These are phyloP conservation scores for Talaromyces sp. DNA, from an alignment of 2,329 filamentous ascomycete genomes.

Conservation along the genomic window DNA sequence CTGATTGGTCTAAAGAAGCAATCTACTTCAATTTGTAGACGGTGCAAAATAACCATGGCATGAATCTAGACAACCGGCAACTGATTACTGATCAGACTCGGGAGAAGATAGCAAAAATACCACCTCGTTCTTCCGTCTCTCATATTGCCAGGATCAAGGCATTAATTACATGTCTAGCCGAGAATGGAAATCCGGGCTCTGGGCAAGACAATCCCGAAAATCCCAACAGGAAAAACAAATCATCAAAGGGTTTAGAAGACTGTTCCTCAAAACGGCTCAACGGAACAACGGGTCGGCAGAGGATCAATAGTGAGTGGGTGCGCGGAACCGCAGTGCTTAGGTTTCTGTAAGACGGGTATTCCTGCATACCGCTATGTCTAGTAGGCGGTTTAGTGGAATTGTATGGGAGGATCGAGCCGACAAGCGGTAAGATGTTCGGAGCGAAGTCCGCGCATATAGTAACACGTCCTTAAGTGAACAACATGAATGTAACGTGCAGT, in stretches of 20 bases:
- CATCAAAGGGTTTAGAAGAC: neutral
- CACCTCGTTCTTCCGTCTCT: neutral
- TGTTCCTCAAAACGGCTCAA: neutral
- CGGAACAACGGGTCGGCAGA: neutral
- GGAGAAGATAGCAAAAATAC: neutral
- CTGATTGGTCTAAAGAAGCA: neutral
- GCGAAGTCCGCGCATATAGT: neutral
- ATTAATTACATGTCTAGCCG: neutral
- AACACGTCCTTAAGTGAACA: neutral
- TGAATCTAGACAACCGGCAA: too few species aligned
- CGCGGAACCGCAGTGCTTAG: neutral
- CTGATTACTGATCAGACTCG: neutral
- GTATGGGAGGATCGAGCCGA: neutral
- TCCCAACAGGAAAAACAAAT: neutral
- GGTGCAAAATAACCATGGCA: neutral
- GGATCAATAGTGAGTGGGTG: neutral
- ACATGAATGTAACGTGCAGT: neutral
- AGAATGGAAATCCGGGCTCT: neutral
- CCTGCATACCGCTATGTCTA: constrained; percentile 1
- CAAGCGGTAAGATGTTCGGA: constrained; percentile 3
- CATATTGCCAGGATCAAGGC: neutral
- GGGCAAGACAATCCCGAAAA: neutral
- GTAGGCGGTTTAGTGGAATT: neutral
- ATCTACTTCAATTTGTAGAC: neutral
- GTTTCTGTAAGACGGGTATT: neutral